A percentile compares a stretch with the other conserved stretches of the same genome.
Evolutionary conservation across 495 filamentous ascomycete genomes (phyloP).

Genomic region (Ramalina peruviana): DNA sequence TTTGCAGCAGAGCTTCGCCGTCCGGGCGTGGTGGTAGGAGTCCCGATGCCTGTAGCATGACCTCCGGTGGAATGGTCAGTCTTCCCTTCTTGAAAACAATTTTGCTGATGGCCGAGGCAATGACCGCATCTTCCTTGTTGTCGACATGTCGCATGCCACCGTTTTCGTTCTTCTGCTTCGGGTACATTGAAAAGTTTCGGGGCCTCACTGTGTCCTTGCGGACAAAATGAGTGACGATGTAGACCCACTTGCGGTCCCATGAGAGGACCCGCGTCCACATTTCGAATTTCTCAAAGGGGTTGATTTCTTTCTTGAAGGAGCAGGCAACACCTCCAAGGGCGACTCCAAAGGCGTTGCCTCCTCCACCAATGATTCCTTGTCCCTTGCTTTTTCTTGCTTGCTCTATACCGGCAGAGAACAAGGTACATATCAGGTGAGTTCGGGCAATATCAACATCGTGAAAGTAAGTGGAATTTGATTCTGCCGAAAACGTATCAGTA

Average conservation of each 20-base stretch:
- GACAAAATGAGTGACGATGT: slow-evolving; percentile 61
- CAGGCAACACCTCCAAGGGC: slow-evolving; percentile 50
- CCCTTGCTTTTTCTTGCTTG: slow-evolving; percentile 45
- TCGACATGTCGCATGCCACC: slow-evolving; percentile 3
- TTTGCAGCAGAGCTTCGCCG: slow-evolving; percentile 8
- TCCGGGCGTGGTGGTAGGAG: slow-evolving; percentile 44
- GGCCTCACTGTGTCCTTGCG: slow-evolving; percentile 32
- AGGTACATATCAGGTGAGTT: slow-evolving; percentile 37
- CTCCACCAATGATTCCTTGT: slow-evolving; percentile 31
- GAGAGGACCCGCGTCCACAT: slow-evolving; percentile 49
- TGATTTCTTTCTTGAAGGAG: slow-evolving; percentile 53
- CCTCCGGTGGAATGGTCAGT: slow-evolving; percentile 72
- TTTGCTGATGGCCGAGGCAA: slow-evolving; percentile 65
- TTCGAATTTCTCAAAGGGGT: slow-evolving; percentile 50
- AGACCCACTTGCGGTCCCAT: slow-evolving; percentile 78
- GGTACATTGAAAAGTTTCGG: slow-evolving; percentile 10
- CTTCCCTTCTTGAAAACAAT: slow-evolving; percentile 84
- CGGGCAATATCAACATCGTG: slow-evolving; percentile 57
- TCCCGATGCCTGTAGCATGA: slow-evolving; percentile 52
- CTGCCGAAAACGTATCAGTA: neutral
- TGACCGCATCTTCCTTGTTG: slow-evolving; percentile 29
- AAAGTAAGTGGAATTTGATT: slow-evolving; percentile 64
- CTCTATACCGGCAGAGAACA: slow-evolving; percentile 11
- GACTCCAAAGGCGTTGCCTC: slow-evolving; percentile 27
- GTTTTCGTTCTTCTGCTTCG: slow-evolving; percentile 11